Conservation (phyloP, 352 stramenopile species). For the Plasmopara muralis region DNA sequence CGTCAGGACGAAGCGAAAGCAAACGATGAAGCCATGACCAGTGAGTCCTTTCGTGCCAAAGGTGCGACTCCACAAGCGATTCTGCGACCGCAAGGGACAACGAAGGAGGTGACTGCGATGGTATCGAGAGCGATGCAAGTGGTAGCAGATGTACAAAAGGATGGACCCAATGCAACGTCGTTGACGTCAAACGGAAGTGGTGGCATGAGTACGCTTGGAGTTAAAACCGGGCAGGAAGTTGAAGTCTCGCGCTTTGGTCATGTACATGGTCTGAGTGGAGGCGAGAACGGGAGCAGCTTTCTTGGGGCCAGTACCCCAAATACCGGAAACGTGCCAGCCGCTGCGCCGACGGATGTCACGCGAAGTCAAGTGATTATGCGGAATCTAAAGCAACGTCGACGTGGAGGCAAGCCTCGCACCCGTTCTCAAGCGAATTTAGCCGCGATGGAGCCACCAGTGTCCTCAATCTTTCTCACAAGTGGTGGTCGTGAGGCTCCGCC, state of each 20-base stretch:
- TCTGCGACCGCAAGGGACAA: conserved; percentile 12
- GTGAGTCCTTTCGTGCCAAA: neutral
- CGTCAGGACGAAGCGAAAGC: conserved; percentile 3
- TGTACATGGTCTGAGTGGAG: conserved; percentile 17
- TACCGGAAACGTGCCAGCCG: conserved; percentile 2
- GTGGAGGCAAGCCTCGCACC: conserved; percentile 26
- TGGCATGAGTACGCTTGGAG: conserved; percentile 8
- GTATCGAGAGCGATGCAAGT: conserved; percentile 31
- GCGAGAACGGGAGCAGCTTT: conserved; percentile 4
- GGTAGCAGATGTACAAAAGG: conserved; percentile 23
- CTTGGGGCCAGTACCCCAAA: conserved; percentile 1
- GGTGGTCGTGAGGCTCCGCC: conserved; percentile 18
- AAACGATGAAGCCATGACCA: conserved; percentile 2
- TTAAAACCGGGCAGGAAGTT: conserved; percentile 18
- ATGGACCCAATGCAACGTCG: conserved; percentile 8
- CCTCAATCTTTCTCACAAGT: conserved; percentile 15
- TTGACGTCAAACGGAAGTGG: conserved; percentile 10
- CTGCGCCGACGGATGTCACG: conserved; percentile 23
- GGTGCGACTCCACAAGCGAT: conserved; percentile 1
- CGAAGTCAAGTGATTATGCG: conserved; percentile 39
- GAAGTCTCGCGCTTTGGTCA: conserved; percentile 25
- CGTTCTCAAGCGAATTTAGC: conserved; percentile 23
- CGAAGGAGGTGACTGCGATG: conserved; percentile 34
- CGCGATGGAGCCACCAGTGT: conserved; percentile 13
- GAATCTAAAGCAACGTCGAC: conserved; percentile 31